phyloP scores from a whole-genome alignment of 257 asterid genomes.

The Lithospermum erythrorhizon region DNA sequence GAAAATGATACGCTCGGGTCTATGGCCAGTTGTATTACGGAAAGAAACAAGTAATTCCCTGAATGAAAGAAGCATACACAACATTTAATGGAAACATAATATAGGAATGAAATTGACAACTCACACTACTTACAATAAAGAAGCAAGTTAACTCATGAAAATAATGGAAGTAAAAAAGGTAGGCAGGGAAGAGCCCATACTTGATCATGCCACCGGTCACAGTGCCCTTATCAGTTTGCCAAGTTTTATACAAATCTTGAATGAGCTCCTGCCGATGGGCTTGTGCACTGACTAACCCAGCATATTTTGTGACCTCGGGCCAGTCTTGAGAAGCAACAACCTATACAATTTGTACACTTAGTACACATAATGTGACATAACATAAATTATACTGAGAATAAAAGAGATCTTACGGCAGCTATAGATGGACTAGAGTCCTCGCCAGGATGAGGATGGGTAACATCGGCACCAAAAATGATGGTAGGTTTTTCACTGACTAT shows the following conservation, averaged over 20 bases:
- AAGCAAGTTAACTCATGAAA: too few relatives aligned
- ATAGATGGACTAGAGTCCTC: constrained; percentile 99
- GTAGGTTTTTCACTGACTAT: constrained; percentile 88
- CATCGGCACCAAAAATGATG: constrained; percentile 96
- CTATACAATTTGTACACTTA: constrained; percentile 21
- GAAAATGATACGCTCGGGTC: constrained; percentile 82
- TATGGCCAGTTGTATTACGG: constrained; percentile 82
- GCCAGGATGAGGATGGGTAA: constrained; percentile 97
- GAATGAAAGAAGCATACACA: constrained; percentile 2
- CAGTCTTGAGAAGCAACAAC: constrained; percentile 99
- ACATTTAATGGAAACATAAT: neutral
- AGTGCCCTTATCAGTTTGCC: constrained; percentile 74
- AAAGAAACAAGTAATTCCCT: constrained; percentile 89
- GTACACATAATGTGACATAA: neutral
- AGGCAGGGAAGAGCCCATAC: constrained; percentile 24
- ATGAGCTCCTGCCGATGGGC: constrained; percentile 95
- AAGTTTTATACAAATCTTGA: constrained; percentile 70
- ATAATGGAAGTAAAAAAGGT: too few relatives aligned
- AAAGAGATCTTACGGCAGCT: constrained; percentile 60
- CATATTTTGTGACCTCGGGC: constrained; percentile 93
- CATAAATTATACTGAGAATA: neutral
- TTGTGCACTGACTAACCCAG: constrained; percentile 94
- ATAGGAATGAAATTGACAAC: neutral
- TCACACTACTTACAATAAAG: too few relatives aligned
- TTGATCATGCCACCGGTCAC: constrained; percentile 93